Evolutionary conservation across 2,329 filamentous ascomycete species (phyloP), one percentile per base, ranked within the genome.

Genomic region (Eutypella sp.): DNA sequence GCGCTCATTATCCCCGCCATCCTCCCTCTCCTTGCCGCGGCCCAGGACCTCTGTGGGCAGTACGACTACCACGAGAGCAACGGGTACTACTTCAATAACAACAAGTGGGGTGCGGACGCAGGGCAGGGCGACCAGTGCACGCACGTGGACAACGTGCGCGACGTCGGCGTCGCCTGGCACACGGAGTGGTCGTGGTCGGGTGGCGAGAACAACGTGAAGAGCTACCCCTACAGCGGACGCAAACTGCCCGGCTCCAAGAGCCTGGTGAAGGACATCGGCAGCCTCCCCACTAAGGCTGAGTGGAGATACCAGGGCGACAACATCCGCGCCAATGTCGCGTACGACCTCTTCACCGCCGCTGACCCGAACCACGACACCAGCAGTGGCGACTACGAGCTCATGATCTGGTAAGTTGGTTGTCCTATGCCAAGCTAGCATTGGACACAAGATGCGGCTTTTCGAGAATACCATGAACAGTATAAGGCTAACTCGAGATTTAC

Each of bases 241-340:
- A 58, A 65, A 51, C 57, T 65, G 13, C 45, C 56, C n/a, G 50
- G 29, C 29, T 15, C 50, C 20, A 50, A 52, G 9, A 56, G 59
- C 19, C 56, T 59, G 19, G 55, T 72, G 37, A 57, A 54, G 10
- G 55, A 59, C 29, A 67, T 72, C 46, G 45, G 40, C 6, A 59
- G 55, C 38, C 62, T 73, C 46, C 61, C 61, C 9, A 65, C 63
- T 1, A 61, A 60, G 6, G 61, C 63, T 42, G 51, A 56, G 18
- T 71, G 67, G 63, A 48, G 65, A 27, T 81, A 82, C 64, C 69
- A 68, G 24, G 74, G 71, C 48, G 67, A 61, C 42, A 58, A 66
- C 45, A 60, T 82, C 41, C 66, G 78, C 27, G 77, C 78, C 43
- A 73, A 84, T 56, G 80, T 85, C 15, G 70, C 79, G 13, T 84